Evolutionary conservation across 768 basidiomycete species (phyloP), one percentile per base, ranked within the genome.

Genomic region (Podaxis rugospora): DNA sequence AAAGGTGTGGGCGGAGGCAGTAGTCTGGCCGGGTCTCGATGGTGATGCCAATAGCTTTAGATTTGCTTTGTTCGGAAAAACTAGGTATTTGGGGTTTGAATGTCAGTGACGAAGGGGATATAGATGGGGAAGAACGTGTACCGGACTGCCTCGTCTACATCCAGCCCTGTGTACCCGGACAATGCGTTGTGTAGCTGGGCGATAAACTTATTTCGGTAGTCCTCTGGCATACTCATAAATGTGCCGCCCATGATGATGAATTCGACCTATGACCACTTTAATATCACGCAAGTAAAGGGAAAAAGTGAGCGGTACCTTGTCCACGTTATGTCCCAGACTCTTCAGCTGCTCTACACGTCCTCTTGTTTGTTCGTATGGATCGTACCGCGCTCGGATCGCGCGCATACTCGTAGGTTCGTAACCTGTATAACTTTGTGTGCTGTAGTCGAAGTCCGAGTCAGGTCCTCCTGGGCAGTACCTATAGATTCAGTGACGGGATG

Each of bases 191-290:
- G 97, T 58, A 99, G 79, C 63, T 98, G 95, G 1, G 96, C 95
- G 57, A 98, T 83, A 66, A 99, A 99, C 65, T 91, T 88, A 62
- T 85, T 87, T 62, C 97, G 85, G 71, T 99, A 98, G 49, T 94
- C 92, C 72, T 98, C 95, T 39, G 95, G 92, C 90, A 98, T 96
- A 70, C 95, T 98, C 95, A 99, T 98, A 74, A 99, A 99, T 10
- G 97, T 99, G 49, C 97, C 97, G 23, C 97, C 97, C 97, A 98
- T 98, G 63, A 96, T 82, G 65, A 97, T 98, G 66, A 88, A 90
- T 67, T 93, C 92, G 32, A 93, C 89, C 91, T 92, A 56, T 53
- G 40, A 37, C 18, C 28, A 28, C 25, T 14, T 9, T 40, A 52
- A 18, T 5, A 53, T 5, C 40, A 46, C 21, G 2, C 21, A 39